phyloP scores from a whole-genome alignment of 768 basidiomycete genomes.

The Paxillus rubicundulus region DNA sequence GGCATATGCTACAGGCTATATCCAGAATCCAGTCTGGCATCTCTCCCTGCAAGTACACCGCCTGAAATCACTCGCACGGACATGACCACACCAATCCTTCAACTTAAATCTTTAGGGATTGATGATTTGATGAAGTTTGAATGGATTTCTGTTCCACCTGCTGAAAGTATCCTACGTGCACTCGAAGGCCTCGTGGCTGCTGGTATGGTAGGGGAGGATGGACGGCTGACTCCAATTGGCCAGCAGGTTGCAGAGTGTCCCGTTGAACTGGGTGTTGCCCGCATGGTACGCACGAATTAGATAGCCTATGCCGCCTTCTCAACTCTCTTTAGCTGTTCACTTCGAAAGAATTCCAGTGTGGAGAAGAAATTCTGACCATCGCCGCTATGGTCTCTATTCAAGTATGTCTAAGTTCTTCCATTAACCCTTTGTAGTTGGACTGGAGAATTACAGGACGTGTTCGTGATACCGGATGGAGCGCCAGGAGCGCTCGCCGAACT shows the following conservation, averaged over 20 bases:
- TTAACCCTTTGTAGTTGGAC: background rate
- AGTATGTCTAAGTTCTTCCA: constrained; percentile 38
- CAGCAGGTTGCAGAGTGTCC: constrained; percentile 92
- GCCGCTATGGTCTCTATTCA: constrained; percentile 95
- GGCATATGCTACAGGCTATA: constrained; percentile 94
- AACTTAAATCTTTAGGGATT: constrained; percentile 92
- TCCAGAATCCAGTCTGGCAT: constrained; percentile 55
- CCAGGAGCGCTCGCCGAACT: constrained; percentile 85
- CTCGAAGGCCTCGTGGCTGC: constrained; percentile 78
- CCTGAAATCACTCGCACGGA: constrained; percentile 93
- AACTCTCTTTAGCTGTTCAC: constrained; percentile 63
- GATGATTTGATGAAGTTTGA: constrained; percentile 96
- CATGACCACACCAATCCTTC: constrained; percentile 86
- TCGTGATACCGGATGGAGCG: constrained; percentile 83
- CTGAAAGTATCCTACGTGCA: constrained; percentile 80
- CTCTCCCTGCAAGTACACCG: constrained; percentile 66
- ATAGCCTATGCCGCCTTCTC: background rate
- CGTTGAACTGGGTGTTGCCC: constrained; percentile 88
- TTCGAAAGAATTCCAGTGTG: constrained; percentile 83
- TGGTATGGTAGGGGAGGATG: constrained; percentile 82
- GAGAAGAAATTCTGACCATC: constrained; percentile 94
- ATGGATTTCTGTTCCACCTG: constrained; percentile 88
- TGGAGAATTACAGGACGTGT: constrained; percentile 65
- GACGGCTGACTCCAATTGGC: constrained; percentile 73
- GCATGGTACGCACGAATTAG: constrained; percentile 62